Conservation (phyloP, 1,284 basidiomycete genomes). For the Trichosporon asahii region DNA sequence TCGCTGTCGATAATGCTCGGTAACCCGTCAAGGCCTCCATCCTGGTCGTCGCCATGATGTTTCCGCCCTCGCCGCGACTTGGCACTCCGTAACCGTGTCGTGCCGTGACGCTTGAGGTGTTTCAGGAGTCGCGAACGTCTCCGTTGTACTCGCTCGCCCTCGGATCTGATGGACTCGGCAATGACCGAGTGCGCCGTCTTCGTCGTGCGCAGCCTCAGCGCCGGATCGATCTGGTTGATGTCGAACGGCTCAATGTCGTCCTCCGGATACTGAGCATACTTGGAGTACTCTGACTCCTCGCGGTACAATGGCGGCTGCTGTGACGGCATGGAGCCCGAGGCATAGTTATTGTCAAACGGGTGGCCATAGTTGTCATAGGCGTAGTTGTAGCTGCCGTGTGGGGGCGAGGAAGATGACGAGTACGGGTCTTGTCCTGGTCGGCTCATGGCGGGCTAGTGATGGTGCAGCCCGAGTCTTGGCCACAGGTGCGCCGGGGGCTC, state of each 20-base stretch:
- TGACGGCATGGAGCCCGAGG: constrained; percentile 5
- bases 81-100: constrained; percentile 2
- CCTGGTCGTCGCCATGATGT: not conserved
- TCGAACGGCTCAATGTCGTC: constrained; percentile 39
- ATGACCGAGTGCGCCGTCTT: constrained; percentile 83
- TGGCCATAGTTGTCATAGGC: not conserved
- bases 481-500: not conserved
- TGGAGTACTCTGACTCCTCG: not conserved
- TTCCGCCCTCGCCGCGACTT: constrained; percentile 5
- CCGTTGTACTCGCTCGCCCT: constrained; percentile 66
- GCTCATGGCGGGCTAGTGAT: not conserved
- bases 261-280: constrained; percentile 22
- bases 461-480: not conserved
- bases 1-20: constrained; percentile 10
- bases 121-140: constrained; percentile 54
- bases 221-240: constrained; percentile 65
- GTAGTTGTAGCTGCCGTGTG: not conserved
- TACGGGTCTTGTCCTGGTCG: not conserved
- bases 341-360: constrained; percentile 3
- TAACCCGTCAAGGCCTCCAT: not conserved
- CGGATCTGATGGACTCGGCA: constrained; percentile 74
- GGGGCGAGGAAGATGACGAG: not conserved
- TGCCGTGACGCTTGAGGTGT: constrained; percentile 42
- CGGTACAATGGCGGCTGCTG: constrained; percentile 4
- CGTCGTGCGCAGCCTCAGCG: constrained; percentile 78